Evolutionary conservation across 768 basidiomycete genomes (phyloP).

Genomic region (Mycena vulgaris): DNA sequence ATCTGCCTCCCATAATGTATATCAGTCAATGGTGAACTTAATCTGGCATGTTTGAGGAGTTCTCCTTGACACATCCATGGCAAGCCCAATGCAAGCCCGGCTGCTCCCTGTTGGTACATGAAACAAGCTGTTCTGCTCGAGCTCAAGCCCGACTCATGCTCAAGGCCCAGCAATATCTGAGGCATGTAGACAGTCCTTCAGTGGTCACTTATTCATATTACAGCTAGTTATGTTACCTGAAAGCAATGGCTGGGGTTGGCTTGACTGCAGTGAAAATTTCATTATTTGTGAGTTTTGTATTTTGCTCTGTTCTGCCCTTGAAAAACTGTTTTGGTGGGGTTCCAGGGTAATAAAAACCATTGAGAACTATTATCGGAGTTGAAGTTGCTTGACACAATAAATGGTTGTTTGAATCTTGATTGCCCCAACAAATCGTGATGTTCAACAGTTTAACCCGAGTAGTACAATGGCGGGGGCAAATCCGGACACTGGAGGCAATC

Average conservation of each 20-base stretch:
- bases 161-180: too few species aligned
- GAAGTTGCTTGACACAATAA: too few species aligned
- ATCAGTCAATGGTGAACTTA: neutral
- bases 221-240: neutral
- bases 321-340: too few species aligned
- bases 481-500: too few species aligned
- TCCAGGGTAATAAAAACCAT: neutral
- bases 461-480: too few species aligned
- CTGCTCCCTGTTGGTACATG: neutral
- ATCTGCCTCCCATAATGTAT: neutral
- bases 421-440: too few species aligned
- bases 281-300: slow-evolving; percentile 1
- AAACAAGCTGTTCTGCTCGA: neutral
- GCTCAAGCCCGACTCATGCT: too few species aligned
- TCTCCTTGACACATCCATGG: too few species aligned
- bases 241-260: neutral
- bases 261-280: neutral
- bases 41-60: neutral
- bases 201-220: neutral
- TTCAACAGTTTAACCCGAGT: too few species aligned
- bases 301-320: too few species aligned
- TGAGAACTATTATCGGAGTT: too few species aligned
- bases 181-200: neutral
- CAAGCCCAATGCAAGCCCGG: neutral
- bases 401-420: too few species aligned